phyloP scores from a whole-genome alignment of 257 asterid genomes.

The Euphrasia confusa region DNA sequence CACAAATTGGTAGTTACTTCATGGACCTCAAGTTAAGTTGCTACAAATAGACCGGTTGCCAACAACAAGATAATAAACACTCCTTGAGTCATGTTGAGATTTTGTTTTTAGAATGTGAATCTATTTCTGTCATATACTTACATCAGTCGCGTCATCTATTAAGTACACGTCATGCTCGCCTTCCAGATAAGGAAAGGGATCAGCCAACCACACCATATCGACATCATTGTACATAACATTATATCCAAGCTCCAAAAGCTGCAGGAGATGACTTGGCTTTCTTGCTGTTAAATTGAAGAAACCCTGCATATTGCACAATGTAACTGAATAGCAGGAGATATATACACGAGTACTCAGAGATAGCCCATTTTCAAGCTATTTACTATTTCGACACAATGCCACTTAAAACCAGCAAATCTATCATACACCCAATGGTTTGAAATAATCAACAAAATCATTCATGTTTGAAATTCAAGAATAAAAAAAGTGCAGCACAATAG shows the following conservation, averaged over 20 bases:
- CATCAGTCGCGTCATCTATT: conserved; percentile 94
- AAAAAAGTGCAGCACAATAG: too few relatives aligned
- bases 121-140: conserved; percentile 36
- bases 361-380: conserved; percentile 1
- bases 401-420: background rate
- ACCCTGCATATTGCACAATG: conserved; percentile 49
- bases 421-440: too few relatives aligned
- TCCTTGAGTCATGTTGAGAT: background rate
- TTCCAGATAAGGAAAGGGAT: conserved; percentile 82
- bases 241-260: conserved; percentile 94
- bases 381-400: conserved; percentile 4
- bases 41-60: conserved; percentile 1
- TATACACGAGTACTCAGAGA: background rate
- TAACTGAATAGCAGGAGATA: conserved; percentile 22
- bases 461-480: background rate
- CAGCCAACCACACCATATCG: conserved; percentile 96
- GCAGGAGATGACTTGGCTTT: conserved; percentile 91
- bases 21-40: conserved; percentile 9
- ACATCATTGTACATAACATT: conserved; percentile 98
- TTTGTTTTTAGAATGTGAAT: background rate
- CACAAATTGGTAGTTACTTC: background rate
- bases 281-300: conserved; percentile 95
- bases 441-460: background rate
- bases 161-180: conserved; percentile 95
- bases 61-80: background rate